phyloP scores from a whole-genome alignment of 2,329 filamentous ascomycete genomes.

The Cercospora berteroae region DNA sequence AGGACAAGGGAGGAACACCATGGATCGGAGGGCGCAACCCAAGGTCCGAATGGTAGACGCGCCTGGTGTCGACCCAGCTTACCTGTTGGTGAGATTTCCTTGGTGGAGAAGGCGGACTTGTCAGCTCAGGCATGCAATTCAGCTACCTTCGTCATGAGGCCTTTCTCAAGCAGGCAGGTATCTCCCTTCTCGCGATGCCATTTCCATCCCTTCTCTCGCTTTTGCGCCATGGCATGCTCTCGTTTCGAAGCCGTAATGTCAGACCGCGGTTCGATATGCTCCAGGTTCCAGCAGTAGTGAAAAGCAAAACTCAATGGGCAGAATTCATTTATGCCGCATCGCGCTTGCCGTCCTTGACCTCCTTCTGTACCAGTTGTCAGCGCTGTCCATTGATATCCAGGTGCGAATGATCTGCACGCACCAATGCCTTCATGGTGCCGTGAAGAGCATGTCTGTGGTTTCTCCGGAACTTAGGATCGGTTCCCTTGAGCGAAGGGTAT shows the following conservation, averaged over 20 bases:
- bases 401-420: slow-evolving; percentile 52
- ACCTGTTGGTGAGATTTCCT: neutral
- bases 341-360: slow-evolving; percentile 93
- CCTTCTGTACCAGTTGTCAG: slow-evolving; percentile 67
- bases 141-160: slow-evolving; percentile 22
- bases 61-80: neutral
- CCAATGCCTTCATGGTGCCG: slow-evolving; percentile 96
- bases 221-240: slow-evolving; percentile 21
- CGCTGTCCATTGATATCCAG: neutral
- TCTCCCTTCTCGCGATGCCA: slow-evolving; percentile 4
- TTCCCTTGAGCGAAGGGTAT: slow-evolving; percentile 98
- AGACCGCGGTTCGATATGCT: slow-evolving; percentile 18
- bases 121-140: slow-evolving; percentile 27
- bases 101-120: slow-evolving; percentile 10
- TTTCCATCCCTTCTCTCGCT: slow-evolving; percentile 12
- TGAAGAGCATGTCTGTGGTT: slow-evolving; percentile 99
- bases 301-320: slow-evolving; percentile 7
- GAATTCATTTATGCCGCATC: slow-evolving; percentile 67
- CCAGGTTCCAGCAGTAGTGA: slow-evolving; percentile 17
- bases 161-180: slow-evolving; percentile 10
- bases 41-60: neutral
- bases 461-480: slow-evolving; percentile 99
- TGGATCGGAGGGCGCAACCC: neutral
- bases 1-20: neutral
- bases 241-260: slow-evolving; percentile 19